These are phyloP conservation scores for Tolypocladium ophioglossoides DNA, from an alignment of 2,329 filamentous ascomycete species.

Conservation along the genomic window DNA sequence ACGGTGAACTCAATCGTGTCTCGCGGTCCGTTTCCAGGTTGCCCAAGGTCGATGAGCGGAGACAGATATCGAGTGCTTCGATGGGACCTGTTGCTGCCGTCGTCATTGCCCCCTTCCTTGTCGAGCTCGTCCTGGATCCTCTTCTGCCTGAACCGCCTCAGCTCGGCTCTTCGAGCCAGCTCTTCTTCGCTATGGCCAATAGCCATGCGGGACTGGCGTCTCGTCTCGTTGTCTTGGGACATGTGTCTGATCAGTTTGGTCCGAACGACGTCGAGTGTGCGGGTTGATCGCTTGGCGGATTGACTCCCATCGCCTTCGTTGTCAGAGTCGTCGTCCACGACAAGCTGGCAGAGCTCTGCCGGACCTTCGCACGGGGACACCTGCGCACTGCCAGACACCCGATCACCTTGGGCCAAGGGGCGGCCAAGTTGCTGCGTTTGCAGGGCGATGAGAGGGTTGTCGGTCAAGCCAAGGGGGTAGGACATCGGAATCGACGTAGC, in stretches of 20 bases:
- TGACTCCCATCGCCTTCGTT: conserved; percentile 22
- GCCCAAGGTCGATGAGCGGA: conserved; percentile 15
- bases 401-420: neutral
- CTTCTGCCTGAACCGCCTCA: conserved; percentile 43
- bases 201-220: conserved; percentile 28
- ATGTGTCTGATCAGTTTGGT: conserved; percentile 33
- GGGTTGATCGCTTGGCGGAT: conserved; percentile 20
- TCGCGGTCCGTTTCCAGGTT: conserved; percentile 30
- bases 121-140: conserved; percentile 49
- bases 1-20: conserved; percentile 38
- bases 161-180: conserved; percentile 42
- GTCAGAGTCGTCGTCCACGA: conserved; percentile 28
- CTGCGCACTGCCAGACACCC: neutral
- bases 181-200: conserved; percentile 40
- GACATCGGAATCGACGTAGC: neutral
- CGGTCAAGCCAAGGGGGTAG: neutral
- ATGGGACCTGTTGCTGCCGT: conserved; percentile 15
- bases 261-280: conserved; percentile 33
- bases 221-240: conserved; percentile 31
- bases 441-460: neutral
- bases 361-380: conserved; percentile 7
- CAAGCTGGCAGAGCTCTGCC: conserved; percentile 20
- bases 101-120: conserved; percentile 29
- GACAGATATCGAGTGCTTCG: conserved; percentile 13
- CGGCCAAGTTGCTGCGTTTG: neutral